Conservation (phyloP, 345 rosid genomes). For the Populus davidiana region DNA sequence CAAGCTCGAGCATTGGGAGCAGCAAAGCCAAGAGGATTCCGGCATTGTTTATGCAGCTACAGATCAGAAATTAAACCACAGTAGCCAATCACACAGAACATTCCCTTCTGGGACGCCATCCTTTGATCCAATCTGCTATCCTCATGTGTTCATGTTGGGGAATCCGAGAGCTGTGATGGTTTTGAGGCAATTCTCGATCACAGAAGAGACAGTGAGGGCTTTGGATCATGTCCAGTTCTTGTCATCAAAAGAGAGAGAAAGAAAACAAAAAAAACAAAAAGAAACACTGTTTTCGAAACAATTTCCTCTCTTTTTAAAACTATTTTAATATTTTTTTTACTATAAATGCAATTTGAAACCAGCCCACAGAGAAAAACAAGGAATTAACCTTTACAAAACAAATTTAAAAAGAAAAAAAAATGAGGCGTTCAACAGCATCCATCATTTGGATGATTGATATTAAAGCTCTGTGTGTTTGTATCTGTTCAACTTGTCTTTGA, state of each 20-base stretch:
- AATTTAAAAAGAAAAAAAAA: neutral
- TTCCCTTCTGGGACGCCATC: slow-evolving; percentile 14
- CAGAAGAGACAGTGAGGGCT: too few species aligned
- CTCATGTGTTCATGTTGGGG: neutral
- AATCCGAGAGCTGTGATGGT: neutral
- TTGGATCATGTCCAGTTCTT: too few species aligned
- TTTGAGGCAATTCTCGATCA: too few species aligned
- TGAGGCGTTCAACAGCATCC: neutral
- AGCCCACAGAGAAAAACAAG: too few species aligned
- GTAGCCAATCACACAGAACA: slow-evolving; percentile 12
- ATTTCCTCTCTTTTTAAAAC: too few species aligned
- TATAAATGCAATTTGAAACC: too few species aligned
- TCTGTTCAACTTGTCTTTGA: neutral
- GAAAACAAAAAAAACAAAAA: too few species aligned
- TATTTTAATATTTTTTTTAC: too few species aligned
- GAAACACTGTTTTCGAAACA: too few species aligned
- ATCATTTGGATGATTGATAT: neutral
- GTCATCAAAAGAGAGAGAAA: too few species aligned
- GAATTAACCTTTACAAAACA: neutral
- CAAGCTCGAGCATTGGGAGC: slow-evolving; percentile 7
- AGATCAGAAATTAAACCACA: neutral
- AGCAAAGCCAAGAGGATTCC: neutral
- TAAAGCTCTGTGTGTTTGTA: neutral
- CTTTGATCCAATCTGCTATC: neutral
- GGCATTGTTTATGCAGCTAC: neutral